Base-by-base conservation (phyloP, 306 rosid species). In the Dryas drummondii region DNA sequence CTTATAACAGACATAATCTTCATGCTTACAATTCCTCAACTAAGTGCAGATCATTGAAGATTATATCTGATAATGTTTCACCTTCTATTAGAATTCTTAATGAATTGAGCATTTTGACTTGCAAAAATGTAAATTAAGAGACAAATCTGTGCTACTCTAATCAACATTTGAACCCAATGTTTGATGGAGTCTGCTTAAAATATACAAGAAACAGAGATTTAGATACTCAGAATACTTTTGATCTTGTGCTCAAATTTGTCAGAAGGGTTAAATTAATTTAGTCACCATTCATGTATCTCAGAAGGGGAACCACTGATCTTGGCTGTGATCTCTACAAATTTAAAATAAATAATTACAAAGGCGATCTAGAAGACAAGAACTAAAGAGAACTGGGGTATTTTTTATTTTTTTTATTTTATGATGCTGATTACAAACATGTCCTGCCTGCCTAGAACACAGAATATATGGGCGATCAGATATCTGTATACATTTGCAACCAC, bases 31-130 rank as follows among this genome's bases (percentile, higher is more conserved):
- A 60, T 60, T 44, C 47, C 15, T 32, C 67, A n/a, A 37, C 32
- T 32, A 61, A 63, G 44, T 75, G n/a, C n/a, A 65, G 41, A 68
- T 46, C 45, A n/a, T 66, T 16, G 16, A 74, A n/a, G 17, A 76
- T 55, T 11, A 17, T 2, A 66, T 41, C 4, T 11, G 66, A 60
- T 7, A 54, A 27, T 45, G 53, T 50, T 17, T 16, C 27, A 47
- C 80, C 74, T 63, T 5, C 63, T 7, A 9, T n/a, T 46, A 61
- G 59, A 59, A 50, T 12, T 44, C 50, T 52, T 44, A 53, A 41
- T 53, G 62, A 70, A 45, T 7, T 26, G 13, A 16, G 49, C 52
- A 52, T 56, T 59, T 78, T 72, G 77, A 55, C 78, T 47, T n/a
- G 19, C 71, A 44, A 27, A 70, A 61, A 5, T 5, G 60, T 15